Base-by-base conservation (phyloP, 2,329 filamentous ascomycete genomes). In the Fusarium incarnatum region DNA sequence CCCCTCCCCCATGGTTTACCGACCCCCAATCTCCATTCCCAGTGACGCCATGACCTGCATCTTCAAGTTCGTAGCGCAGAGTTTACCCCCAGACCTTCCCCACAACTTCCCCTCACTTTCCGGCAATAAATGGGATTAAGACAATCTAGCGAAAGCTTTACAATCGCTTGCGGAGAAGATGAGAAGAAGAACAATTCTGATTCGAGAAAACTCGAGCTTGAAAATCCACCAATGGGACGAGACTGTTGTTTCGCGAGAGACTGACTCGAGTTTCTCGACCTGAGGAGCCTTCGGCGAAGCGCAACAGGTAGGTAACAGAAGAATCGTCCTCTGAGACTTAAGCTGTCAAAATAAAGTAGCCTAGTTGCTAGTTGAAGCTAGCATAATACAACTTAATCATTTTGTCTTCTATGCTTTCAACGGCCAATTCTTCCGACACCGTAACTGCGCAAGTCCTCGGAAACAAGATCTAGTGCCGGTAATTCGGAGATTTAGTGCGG, bases 101-200 rank as follows among this genome's bases (percentile, higher is more conserved):
- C 61, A 66, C 61, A 66, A 27, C 50, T 34, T 66, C 63, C 52
- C 54, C 61, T 54, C 63, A 66, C 28, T 28, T 30, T 23, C 15
- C 40, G 32, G 28, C 25, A 50, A 48, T 23, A 52, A 34, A 41
- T 52, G 48, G 48, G 18, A 52, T 52, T 52, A 27, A 52, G 11
- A 34, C 6, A 11, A 18, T 8, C 16, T n/a, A n/a, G n/a, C n/a
- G 7, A 22, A 49, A 32, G 20, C 20, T 22, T 49, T 32, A 13
- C n/a, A 15, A 34, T 34, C 13, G 9, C 20, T 16, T 16, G 12
- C 11, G 30, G 30, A 37, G 22, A 32, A 30, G 10, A 22, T 18
- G 9, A 15, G 6, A 23, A 22, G 8, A 16, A 8, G 22, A 37
- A 10, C n/a, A 18, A 10, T 27, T 27, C 15, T 44, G 34, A 37